Evolutionary conservation across 108 stramenopile species (phyloP), one percentile per base, ranked within the genome.

Genomic region (Cylindrotheca fusiformis): DNA sequence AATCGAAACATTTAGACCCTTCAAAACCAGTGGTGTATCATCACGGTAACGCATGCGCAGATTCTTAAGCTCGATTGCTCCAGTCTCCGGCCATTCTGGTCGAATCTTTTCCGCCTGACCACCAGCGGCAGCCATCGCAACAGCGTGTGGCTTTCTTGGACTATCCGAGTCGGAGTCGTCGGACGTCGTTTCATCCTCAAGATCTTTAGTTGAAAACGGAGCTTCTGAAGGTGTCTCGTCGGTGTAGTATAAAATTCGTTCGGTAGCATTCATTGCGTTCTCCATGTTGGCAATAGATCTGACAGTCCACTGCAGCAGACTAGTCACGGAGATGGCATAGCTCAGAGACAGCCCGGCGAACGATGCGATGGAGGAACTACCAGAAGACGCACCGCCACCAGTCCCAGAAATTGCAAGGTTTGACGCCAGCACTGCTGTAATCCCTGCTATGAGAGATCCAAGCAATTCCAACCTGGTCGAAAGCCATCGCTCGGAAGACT

Each of bases 251-350:
- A 88, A 48, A 32, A 97, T 70, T 21, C 97, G 77, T 63, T 98
- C 97, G 14, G 79, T 79, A 24, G 86, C 67, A 48, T 94, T 96
- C 87, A 98, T 97, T 2, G 93, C 86, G 52, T 85, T 83, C 47
- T 94, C 94, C 0, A 96, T 83, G 57, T 91, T 82, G 22, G 95
- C 86, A 58, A 88, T 86, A 28, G 86, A 68, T 29, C 91, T 48
- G 3, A 95, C 91, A 27, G 81, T 68, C 79, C 86, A 94, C 44
- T 97, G 86, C 69, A 95, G 79, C 49, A 90, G 56, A 14, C 88
- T 85, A n/a, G 87, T 90, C 1, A 95, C 58, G 0, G 76, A 70
- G 41, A 94, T 81, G 18, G 89, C 86, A 76, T 86, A 95, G n/a
- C 85, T 76, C 19, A 97, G 75, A 3, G 92, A 86, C 19, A 95